These are phyloP conservation scores for Kluyveromyces marxianus DNA, from an alignment of 1,139 yeast genomes.

Conservation along the genomic window DNA sequence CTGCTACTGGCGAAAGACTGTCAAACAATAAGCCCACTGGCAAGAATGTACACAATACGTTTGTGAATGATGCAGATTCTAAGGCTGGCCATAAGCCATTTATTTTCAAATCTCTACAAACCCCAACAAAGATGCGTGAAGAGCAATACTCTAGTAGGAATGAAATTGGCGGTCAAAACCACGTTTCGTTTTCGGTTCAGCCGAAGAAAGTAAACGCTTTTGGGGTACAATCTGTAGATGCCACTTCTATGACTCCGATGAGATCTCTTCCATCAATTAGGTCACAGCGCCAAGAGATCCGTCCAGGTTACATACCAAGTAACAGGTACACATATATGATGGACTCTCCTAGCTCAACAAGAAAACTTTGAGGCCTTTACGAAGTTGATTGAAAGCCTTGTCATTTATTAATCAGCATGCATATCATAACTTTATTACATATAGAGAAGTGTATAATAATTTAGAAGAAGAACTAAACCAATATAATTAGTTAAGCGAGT, in stretches of 20 bases:
- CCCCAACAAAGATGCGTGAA: constrained; percentile 18
- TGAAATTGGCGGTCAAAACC: constrained; percentile 3
- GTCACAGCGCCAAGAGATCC: constrained; percentile 11
- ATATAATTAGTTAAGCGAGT: too few species aligned
- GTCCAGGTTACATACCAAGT: constrained; percentile 34
- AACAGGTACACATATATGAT: constrained; percentile 37
- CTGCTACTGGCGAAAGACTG: not conserved
- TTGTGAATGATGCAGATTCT: constrained; percentile 1
- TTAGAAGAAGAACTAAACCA: not conserved
- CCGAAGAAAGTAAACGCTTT: constrained; percentile 6
- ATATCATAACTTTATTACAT: not conserved
- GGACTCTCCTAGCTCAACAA: constrained; percentile 36
- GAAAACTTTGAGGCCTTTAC: constrained; percentile 15
- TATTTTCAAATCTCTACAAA: constrained; percentile 27
- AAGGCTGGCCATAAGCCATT: constrained; percentile 27
- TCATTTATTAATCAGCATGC: not conserved
- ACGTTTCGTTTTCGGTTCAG: constrained; percentile 6
- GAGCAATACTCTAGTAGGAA: constrained; percentile 5
- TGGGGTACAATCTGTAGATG: not conserved
- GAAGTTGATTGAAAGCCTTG: not conserved
- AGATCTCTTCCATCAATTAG: not conserved
- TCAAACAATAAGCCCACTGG: constrained; percentile 8
- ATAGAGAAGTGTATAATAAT: not conserved
- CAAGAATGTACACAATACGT: too few species aligned
- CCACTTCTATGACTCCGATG: not conserved